Evolutionary conservation across 371 early-diverging fungal genomes (phyloP).

Genomic region (Lichtheimia ornata): DNA sequence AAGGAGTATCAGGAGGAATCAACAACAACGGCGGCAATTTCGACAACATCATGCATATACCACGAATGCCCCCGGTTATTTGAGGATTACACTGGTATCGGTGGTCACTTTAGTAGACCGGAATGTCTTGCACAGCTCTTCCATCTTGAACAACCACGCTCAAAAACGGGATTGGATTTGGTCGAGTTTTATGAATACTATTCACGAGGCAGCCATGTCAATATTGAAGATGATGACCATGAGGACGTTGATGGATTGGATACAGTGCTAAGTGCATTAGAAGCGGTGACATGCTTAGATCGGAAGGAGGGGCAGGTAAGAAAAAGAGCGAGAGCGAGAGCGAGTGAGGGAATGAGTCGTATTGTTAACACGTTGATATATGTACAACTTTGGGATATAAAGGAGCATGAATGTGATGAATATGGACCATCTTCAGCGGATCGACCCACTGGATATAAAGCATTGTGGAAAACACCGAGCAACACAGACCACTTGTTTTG

Average conservation of each 20-base stretch:
- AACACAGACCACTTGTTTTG: neutral
- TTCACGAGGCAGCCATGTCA: neutral
- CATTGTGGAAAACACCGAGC: neutral
- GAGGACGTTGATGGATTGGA: too few relatives aligned
- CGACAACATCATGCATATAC: neutral
- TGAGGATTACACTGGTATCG: slow-evolving; percentile 1
- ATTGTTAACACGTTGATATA: neutral
- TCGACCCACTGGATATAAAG: neutral
- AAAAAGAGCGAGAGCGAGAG: too few relatives aligned
- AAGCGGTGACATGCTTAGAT: too few relatives aligned
- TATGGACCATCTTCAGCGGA: neutral
- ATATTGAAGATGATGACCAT: too few relatives aligned
- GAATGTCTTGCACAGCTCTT: neutral
- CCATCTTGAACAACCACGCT: neutral
- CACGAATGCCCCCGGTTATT: slow-evolving; percentile 3
- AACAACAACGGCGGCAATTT: too few relatives aligned
- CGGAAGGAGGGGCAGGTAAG: too few relatives aligned
- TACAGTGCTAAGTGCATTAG: too few relatives aligned
- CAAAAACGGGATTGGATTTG: neutral
- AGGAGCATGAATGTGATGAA: slow-evolving; percentile 1
- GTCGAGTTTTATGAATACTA: neutral
- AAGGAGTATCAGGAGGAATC: too few relatives aligned
- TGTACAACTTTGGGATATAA: neutral
- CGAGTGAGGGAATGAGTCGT: neutral
- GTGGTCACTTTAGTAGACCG: neutral